Conservation (phyloP, 257 asterid species). For the Gardenia jasminoides region DNA sequence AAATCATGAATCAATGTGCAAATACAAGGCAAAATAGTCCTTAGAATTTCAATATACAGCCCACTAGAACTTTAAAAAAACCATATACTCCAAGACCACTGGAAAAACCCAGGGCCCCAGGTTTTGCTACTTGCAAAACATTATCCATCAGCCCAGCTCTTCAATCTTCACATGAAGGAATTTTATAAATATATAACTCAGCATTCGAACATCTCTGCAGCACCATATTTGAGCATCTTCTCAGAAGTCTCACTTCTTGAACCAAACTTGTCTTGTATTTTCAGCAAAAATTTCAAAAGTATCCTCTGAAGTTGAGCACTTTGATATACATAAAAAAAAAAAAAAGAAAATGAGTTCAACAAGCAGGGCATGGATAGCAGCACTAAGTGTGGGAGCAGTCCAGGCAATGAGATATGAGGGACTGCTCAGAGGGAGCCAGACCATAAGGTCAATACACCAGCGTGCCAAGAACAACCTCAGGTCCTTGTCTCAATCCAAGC, state of each 20-base stretch:
- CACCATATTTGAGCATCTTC: background rate
- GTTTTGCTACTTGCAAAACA: background rate
- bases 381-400: constrained; percentile 23
- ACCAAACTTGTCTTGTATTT: no score
- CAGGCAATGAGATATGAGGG: constrained; percentile 32
- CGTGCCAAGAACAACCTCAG: constrained; percentile 22
- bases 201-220: background rate
- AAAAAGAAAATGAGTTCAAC: constrained; percentile 24
- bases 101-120: background rate
- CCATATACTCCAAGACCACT: constrained; percentile 1
- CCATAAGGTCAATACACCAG: constrained; percentile 12
- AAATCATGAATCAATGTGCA: no score
- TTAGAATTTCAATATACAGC: no score
- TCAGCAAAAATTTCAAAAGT: no score
- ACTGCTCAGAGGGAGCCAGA: constrained; percentile 24
- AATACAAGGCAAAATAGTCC: no score
- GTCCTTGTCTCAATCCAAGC: constrained; percentile 22
- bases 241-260: no score
- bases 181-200: background rate
- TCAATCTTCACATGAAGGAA: no score
- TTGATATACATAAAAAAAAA: no score
- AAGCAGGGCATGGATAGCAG: constrained; percentile 28
- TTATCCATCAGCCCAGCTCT: background rate
- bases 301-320: no score
- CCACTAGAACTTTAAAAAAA: background rate